A percentile compares a stretch with the other conserved stretches of the same genome.
Evolutionary conservation across 2,329 filamentous ascomycete species (phyloP).

Genomic region (Scedosporium aurantiacum): DNA sequence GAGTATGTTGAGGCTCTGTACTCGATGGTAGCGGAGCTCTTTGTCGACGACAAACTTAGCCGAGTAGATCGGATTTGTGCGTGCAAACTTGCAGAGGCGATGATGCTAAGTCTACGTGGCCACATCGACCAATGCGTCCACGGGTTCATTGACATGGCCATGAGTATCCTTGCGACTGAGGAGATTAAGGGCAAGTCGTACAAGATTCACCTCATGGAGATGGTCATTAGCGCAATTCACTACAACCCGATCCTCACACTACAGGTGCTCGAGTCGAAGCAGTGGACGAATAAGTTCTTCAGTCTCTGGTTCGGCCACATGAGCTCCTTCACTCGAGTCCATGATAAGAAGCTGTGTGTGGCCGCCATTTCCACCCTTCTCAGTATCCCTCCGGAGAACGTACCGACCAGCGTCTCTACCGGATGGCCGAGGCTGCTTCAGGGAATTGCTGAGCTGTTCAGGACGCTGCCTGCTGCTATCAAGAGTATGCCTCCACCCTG

Average conservation of each 20-base stretch:
- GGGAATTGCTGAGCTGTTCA: constrained; percentile 84
- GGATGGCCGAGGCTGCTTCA: constrained; percentile 82
- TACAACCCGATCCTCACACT: constrained; percentile 85
- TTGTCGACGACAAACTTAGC: constrained; percentile 81
- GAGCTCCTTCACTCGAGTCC: constrained; percentile 81
- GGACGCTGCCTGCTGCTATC: constrained; percentile 74
- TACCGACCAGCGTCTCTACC: constrained; percentile 84
- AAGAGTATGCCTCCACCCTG: constrained; percentile 50
- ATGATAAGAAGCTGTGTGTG: constrained; percentile 98
- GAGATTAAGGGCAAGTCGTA: constrained; percentile 87
- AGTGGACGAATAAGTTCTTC: constrained; percentile 98
- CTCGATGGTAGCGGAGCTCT: constrained; percentile 92
- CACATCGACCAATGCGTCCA: constrained; percentile 81
- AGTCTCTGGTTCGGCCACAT: constrained; percentile 97
- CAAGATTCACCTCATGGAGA: constrained; percentile 93
- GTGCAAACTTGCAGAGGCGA: constrained; percentile 91
- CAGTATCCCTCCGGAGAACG: constrained; percentile 65
- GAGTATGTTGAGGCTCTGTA: constrained; percentile 80
- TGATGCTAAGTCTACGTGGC: constrained; percentile 90
- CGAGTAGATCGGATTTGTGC: constrained; percentile 93
- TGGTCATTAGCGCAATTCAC: constrained; percentile 96
- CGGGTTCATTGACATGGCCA: constrained; percentile 80
- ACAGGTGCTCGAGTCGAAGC: constrained; percentile 77
- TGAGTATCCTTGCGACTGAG: constrained; percentile 64
- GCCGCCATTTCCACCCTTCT: constrained; percentile 83